Base-by-base conservation (phyloP, 2,329 filamentous ascomycete species). In the Monilinia polystroma region DNA sequence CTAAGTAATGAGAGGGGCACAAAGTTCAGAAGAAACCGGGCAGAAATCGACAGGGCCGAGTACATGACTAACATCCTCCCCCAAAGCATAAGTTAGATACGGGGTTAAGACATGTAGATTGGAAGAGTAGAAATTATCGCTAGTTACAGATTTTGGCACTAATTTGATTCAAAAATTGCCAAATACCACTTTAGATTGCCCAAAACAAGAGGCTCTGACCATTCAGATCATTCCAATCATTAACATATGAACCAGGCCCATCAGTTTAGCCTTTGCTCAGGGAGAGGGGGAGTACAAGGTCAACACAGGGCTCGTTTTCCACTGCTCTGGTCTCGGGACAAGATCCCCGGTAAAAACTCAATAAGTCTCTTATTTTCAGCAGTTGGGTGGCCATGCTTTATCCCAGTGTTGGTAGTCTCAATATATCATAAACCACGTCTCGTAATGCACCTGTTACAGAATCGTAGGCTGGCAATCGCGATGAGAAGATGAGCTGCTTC, bases 261-360 rank as follows among this genome's bases (percentile, higher is more conserved):
- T 43, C 41, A 43, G 12, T 43, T 43, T 43, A 43, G 16, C 41
- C 12, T 43, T 43, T 43, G 41, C 41, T 14, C 1, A 43, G 41
- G 41, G 41, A 16, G 14, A 43, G 12, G 16, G 41, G 3, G 41
- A 43, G 41, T 12, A 49, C 47, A 49, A 49, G 20, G 20, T 20
- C n/a, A 49, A 49, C 2, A 26, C 57, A 60, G 43, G 57, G 57
- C 57, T 23, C n/a, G 23, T 53, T 45, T 66, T 60, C 64, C 64
- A 52, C 12, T 23, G 51, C 45, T 60, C 45, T 60, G 54, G 64
- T 52, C 32, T 60, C n/a, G 64, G 64, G 55, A 60, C 55, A 60
- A 60, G 45, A 65, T 53, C 55, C 47, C 55, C 47, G 45, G 55
- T 52, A 51, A 52, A 20, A 51, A 60, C 12, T 14, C 45, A 32